These are phyloP conservation scores for Beauveria medogensis DNA, from an alignment of 2,329 filamentous ascomycete species.

Conservation along the genomic window DNA sequence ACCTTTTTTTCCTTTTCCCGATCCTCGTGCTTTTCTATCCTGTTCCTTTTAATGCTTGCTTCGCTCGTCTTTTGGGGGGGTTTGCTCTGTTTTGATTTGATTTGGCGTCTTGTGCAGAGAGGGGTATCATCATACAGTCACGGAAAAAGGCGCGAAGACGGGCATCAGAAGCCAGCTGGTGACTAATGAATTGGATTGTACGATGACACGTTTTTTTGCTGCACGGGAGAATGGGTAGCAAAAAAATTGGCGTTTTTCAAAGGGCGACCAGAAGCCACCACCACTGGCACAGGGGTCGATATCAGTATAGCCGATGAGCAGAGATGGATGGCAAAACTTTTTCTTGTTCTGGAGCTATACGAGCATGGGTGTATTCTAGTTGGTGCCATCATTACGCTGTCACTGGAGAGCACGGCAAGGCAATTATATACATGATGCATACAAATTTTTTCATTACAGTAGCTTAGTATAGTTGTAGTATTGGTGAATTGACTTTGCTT, in stretches of 20 bases:
- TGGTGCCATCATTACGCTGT: not conserved
- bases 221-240: not conserved
- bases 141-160: not conserved
- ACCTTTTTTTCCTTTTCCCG: not conserved
- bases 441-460: not conserved
- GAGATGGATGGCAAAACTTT: not conserved
- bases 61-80: not conserved
- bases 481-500: not conserved
- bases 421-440: slow-evolving; percentile 2
- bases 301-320: not conserved
- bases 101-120: slow-evolving; percentile 1
- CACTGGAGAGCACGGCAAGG: not conserved
- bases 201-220: not conserved
- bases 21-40: not conserved
- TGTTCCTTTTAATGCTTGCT: not conserved
- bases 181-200: not conserved
- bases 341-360: not conserved
- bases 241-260: slow-evolving; percentile 1
- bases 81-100: not conserved
- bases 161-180: not conserved
- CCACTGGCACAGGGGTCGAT: not conserved
- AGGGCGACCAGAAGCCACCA: not conserved
- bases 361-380: not conserved
- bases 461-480: not conserved
- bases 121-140: not conserved